Evolutionary conservation across 2,329 filamentous ascomycete species (phyloP), one percentile per base, ranked within the genome.

Genomic region (Colletotrichum tofieldiae): DNA sequence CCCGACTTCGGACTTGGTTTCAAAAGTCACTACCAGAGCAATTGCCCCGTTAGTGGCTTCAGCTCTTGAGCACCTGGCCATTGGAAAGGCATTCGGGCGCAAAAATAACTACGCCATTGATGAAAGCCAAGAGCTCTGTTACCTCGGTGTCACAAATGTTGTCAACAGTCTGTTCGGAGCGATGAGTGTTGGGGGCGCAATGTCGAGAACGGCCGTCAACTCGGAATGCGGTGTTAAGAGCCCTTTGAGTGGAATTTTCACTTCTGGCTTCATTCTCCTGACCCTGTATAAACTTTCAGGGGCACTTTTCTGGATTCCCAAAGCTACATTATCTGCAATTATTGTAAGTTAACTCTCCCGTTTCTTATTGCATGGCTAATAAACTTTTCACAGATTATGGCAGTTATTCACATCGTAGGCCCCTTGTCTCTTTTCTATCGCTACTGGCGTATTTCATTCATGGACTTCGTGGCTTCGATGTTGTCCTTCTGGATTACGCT

Each of bases 121-220:
- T 74, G 87, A 90, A 74, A 91, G 88, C 16, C 90, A 93, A 77
- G 91, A 93, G 74, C 86, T 93, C 2, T 88, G 88, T 68, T 92
- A 90, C 75, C 86, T 92, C 3, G 91, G 90, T 12, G 79, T 89
- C 20, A 86, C 87, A 51, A 92, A 92, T 79, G 86, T 92, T 71
- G 85, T 90, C 81, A 92, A 92, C 80, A 88, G 87, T 58, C 89
- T 92, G 80, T 92, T 93, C 79, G 88, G 89, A 29, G 84, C 87
- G 12, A 91, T 92, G 88, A 85, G 89, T 0, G 85, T 91, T 16
- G 89, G 90, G 16, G 91, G 90, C 32, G 90, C 90, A 74, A 92
- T 93, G 88, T 92, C 90, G 0, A 85, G 91, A 12, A 92, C 91
- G 1, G 90, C 91, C 11, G 90, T 93, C 77, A 93, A 92, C 82